Percentiles rank a stretch among this genome's conserved stretches.
These are phyloP conservation scores for Ustilago crameri DNA, from an alignment of 1,284 basidiomycete genomes.

Conservation along the genomic window DNA sequence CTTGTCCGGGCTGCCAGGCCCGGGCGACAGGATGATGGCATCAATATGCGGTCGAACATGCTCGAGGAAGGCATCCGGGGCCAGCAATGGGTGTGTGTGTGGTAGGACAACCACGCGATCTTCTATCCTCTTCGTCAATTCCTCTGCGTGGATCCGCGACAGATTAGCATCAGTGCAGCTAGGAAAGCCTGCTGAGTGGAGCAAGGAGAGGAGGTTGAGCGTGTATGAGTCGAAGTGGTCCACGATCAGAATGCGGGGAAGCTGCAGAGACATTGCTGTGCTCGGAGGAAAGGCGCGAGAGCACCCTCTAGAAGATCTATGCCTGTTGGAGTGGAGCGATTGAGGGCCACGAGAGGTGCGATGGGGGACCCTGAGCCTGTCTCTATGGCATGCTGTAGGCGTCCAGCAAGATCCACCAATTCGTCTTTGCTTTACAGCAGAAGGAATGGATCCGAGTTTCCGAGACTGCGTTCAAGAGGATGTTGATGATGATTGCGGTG, in stretches of 20 bases:
- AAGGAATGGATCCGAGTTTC: too few relatives aligned
- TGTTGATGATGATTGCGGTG: too few relatives aligned
- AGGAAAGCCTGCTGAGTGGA: constrained; percentile 15
- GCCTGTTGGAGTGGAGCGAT: not conserved
- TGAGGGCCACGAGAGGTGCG: not conserved
- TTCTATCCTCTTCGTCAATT: constrained; percentile 19
- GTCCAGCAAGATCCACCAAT: too few relatives aligned
- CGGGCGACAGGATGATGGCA: constrained; percentile 64
- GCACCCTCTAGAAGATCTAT: not conserved
- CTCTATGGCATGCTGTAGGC: too few relatives aligned
- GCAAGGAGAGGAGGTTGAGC: constrained; percentile 60
- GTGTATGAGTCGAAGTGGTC: constrained; percentile 68
- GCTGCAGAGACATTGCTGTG: constrained; percentile 26
- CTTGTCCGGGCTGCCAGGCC: constrained; percentile 59
- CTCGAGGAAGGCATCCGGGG: constrained; percentile 36
- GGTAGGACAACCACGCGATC: constrained; percentile 59
- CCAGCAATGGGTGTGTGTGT: constrained; percentile 55
- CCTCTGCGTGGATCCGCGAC: not conserved
- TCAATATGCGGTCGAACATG: constrained; percentile 62
- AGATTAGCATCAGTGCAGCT: too few relatives aligned
- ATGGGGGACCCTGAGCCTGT: too few relatives aligned
- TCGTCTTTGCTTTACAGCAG: too few relatives aligned
- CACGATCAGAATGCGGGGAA: constrained; percentile 63
- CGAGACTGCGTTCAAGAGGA: too few relatives aligned
- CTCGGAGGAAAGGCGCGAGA: not conserved